Base-by-base conservation (phyloP, 2,329 filamentous ascomycete genomes). In the Pestalotiopsis sp. region DNA sequence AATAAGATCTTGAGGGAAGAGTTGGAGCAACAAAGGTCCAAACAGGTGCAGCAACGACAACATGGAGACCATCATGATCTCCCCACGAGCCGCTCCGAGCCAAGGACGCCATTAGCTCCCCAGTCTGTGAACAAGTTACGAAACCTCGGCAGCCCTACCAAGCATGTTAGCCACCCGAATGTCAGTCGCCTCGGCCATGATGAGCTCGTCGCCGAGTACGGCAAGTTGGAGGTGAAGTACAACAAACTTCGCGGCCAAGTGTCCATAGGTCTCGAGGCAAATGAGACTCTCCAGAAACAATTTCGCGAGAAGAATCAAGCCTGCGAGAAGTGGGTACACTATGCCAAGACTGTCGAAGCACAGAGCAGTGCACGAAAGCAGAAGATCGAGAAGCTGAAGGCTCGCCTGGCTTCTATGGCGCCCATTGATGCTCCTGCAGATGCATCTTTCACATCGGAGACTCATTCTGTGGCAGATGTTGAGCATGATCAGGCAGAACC, bases 291-390 rank as follows among this genome's bases (percentile, higher is more conserved):
- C 11, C 62, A 80, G 74, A 36, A 75, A 75, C 63, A 82, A 78
- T 70, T 83, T 83, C 73, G 85, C 79, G 68, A 79, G 40, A 83
- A 80, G 71, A 80, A 81, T 62, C 83, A 82, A 36, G 77, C 80
- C 1, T 80, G 81, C 4, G 79, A 84, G 6, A 73, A 75, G 40
- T 89, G 86, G 86, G 78, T 80, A 31, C 75, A 78, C 5, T 83
- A 86, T 66, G 82, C 83, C 4, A 80, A 80, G 25, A 72, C 78
- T 13, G 74, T 88, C 20, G 79, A 85, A 65, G 76, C 76, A 64
- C 71, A 75, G 40, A 73, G 69, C 38, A 58, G 72, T 23, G 73
- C 71, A 56, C 76, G 76, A n/a, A 70, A 68, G 23, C 72, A 68
- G 31, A 85, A 80, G 69, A 78, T 88, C 12, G 78, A 79, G 60